These are phyloP conservation scores for Scenedesmus sp. DNA, from an alignment of 163 green algal genomes.

Conservation along the genomic window DNA sequence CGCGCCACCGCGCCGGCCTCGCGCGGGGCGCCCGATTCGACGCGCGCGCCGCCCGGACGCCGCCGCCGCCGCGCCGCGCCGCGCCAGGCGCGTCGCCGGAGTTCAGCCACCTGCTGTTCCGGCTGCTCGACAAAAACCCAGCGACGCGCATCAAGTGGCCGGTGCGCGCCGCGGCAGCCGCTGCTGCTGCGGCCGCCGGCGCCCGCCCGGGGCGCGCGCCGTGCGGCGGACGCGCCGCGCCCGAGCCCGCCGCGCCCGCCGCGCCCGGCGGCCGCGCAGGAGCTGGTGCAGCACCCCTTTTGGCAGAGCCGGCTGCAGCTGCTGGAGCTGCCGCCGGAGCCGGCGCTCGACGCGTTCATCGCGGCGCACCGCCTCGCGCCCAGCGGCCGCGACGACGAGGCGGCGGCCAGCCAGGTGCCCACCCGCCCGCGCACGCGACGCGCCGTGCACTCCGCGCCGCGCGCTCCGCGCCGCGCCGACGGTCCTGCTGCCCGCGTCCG, in stretches of 20 bases:
- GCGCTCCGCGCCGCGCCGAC: background rate
- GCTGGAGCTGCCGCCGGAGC: constrained; percentile 76
- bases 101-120: constrained; percentile 78
- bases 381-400: constrained; percentile 1
- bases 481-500: background rate
- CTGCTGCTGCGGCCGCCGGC: background rate
- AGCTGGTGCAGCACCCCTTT: constrained; percentile 81
- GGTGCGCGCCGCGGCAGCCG: constrained; percentile 31
- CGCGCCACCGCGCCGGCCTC: too few species aligned
- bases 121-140: constrained; percentile 90
- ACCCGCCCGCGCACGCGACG: background rate
- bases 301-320: constrained; percentile 69
- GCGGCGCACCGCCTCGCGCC: constrained; percentile 53
- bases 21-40: too few species aligned
- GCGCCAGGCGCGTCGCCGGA: constrained; percentile 58
- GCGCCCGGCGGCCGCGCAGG: too few species aligned
- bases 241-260: too few species aligned
- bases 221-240: too few species aligned
- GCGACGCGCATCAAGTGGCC: constrained; percentile 78
- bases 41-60: too few species aligned
- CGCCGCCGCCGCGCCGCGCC: background rate
- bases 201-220: too few species aligned
- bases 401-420: constrained; percentile 22
- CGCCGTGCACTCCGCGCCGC: background rate
- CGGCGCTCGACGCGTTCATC: constrained; percentile 77